phyloP scores from a whole-genome alignment of 2,329 filamentous ascomycete species.

The Talaromyces piceae region DNA sequence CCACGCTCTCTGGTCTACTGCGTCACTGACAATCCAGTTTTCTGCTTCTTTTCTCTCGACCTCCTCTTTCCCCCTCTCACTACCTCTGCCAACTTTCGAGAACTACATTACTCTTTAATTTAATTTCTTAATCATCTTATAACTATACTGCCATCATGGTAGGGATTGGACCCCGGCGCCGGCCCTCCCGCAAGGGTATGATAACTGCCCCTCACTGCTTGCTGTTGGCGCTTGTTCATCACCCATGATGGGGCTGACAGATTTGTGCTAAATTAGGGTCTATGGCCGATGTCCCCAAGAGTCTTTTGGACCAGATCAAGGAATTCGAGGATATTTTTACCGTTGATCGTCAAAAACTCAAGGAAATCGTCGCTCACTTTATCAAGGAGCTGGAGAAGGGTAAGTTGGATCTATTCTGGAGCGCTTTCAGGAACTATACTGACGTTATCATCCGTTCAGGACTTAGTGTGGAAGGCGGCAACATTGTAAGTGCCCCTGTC shows the following conservation, averaged over 20 bases:
- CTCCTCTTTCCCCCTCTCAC: slow-evolving; percentile 3
- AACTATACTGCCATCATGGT: slow-evolving; percentile 48
- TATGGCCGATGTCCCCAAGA: slow-evolving; percentile 82
- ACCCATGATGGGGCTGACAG: background rate
- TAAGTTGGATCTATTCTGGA: slow-evolving; percentile 24
- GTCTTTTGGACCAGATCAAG: slow-evolving; percentile 73
- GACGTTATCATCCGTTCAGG: slow-evolving; percentile 43
- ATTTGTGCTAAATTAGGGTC: slow-evolving; percentile 54
- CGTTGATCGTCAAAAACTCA: slow-evolving; percentile 70
- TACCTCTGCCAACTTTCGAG: background rate
- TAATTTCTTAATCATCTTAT: background rate
- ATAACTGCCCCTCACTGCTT: slow-evolving; percentile 18
- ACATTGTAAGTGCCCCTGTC: slow-evolving; percentile 61
- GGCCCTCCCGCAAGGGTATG: slow-evolving; percentile 67
- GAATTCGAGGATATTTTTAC: slow-evolving; percentile 77
- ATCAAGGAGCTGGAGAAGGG: slow-evolving; percentile 80
- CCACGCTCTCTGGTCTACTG: background rate
- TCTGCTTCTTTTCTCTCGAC: background rate
- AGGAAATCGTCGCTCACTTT: slow-evolving; percentile 86
- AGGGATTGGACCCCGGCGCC: slow-evolving; percentile 55
- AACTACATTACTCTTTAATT: background rate
- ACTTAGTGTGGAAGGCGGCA: slow-evolving; percentile 78
- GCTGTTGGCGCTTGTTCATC: background rate
- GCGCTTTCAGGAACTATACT: background rate
- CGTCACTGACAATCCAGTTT: background rate